Evolutionary conservation across 2,329 filamentous ascomycete species (phyloP).

Genomic region (Botrytis deweyae): DNA sequence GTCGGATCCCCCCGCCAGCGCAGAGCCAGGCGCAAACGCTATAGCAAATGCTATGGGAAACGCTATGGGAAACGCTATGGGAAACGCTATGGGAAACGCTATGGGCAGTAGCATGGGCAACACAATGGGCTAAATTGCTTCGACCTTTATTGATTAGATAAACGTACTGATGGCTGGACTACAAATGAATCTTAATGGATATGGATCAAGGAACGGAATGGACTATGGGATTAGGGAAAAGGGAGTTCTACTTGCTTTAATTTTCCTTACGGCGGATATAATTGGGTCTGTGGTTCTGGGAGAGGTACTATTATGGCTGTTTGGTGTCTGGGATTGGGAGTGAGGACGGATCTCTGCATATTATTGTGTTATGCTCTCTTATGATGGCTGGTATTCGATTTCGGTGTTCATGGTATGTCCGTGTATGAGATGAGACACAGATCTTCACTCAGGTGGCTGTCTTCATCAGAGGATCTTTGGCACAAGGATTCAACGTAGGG

Average conservation of each 20-base stretch:
- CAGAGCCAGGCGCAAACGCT: slow-evolving; percentile 28
- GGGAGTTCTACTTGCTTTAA: not conserved
- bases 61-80: slow-evolving; percentile 27
- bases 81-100: not conserved
- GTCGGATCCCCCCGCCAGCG: slow-evolving; percentile 28
- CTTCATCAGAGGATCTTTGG: not conserved
- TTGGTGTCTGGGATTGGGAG: not conserved
- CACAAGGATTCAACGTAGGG: not conserved
- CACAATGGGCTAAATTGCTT: not conserved
- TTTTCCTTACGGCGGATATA: not conserved
- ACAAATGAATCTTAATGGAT: not conserved
- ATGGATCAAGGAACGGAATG: not conserved
- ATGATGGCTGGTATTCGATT: not conserved
- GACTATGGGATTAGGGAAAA: not conserved
- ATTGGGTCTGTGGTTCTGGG: not conserved
- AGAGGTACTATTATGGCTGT: not conserved
- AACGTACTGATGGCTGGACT: not conserved
- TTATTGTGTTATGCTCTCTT: not conserved
- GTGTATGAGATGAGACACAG: not conserved
- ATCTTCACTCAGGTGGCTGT: not conserved
- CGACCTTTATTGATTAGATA: not conserved
- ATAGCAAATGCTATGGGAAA: slow-evolving; percentile 25
- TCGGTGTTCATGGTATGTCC: not conserved
- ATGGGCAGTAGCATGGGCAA: slow-evolving; percentile 15
- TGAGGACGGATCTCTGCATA: not conserved